Evolutionary conservation across 805 yeast genomes (phyloP), one percentile per base, ranked within the genome.

Genomic region (Blastobotrys robertii): DNA sequence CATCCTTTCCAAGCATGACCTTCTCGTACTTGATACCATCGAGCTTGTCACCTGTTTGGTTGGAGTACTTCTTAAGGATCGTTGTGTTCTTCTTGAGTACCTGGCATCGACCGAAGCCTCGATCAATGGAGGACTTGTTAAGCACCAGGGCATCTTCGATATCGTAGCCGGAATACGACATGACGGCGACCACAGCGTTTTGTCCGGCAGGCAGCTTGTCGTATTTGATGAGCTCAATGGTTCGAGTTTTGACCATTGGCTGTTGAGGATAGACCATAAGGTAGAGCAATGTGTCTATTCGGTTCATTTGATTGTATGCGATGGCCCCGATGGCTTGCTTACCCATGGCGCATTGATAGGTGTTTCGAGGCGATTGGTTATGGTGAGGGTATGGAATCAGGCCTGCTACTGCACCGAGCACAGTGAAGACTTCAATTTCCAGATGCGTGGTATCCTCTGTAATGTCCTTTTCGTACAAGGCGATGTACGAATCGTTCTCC

Each of bases 301-400:
- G 80, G 59, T 86, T 76, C 67, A 92, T 84, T 66, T 92, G 98
- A 63, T 92, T 92, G 62, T 92, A 92, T 8, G 94, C 96, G 65
- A 92, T 92, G 2, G 97, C 97, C 53, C 98, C 98, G 64, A 92
- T 90, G n/a, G 98, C 98, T 68, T 92, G 98, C 66, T 86, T 86
- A 78, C 95, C 95, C 95, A 84, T 84, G 59, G 94, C 95, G 73
- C 94, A 84, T 65, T 84, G 95, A 65, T 84, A 84, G 4, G 94
- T 84, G 64, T 84, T 84, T 71, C 95, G 77, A 37, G 95, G 95
- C 3, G 94, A 83, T 65, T 84, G 95, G 65, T 84, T 84, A 61
- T 84, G 95, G 59, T 84, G 94, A 37, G 95, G 95, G 57, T 85
- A 84, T 13, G 95, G 95, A 69, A 84, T 84, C 53, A 84, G 70